Evolutionary conservation across 495 filamentous ascomycete genomes (phyloP).

Genomic region (Pyrenula aspistea): DNA sequence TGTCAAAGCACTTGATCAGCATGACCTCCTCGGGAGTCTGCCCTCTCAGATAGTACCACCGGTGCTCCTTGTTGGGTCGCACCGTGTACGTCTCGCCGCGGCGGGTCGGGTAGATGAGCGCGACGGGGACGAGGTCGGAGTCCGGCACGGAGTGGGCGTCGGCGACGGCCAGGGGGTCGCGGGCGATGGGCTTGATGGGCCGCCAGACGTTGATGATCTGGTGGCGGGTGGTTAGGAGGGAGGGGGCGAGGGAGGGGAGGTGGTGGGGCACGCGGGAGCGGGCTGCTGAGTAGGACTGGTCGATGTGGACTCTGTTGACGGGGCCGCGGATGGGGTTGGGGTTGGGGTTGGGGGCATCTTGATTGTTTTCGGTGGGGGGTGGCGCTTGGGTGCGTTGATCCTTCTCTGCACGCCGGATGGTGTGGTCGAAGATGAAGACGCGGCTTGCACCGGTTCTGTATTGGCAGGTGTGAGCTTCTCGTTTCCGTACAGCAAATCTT

Average conservation of each 20-base stretch:
- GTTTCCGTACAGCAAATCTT: too few species aligned
- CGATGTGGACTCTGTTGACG: conserved; percentile 58
- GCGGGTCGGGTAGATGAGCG: conserved; percentile 37
- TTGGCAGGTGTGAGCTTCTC: background rate
- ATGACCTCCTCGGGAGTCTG: conserved; percentile 49
- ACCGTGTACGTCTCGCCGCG: conserved; percentile 34
- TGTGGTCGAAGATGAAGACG: conserved; percentile 67
- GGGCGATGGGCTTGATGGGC: conserved; percentile 50
- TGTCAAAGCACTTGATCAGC: conserved; percentile 64
- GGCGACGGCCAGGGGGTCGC: conserved; percentile 51
- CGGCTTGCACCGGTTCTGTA: conserved; percentile 37
- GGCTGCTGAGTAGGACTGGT: conserved; percentile 53
- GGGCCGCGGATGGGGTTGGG: conserved; percentile 51
- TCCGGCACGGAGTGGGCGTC: conserved; percentile 36
- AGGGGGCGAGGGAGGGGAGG: conserved; percentile 48
- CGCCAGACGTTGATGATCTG: conserved; percentile 78
- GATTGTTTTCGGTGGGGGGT: conserved; percentile 45
- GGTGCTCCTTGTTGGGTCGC: conserved; percentile 23
- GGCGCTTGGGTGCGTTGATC: conserved; percentile 12
- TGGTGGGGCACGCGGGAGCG: conserved; percentile 45
- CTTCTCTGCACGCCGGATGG: conserved; percentile 44
- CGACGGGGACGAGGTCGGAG: conserved; percentile 29
- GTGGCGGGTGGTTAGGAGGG: conserved; percentile 49
- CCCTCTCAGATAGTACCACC: conserved; percentile 39
- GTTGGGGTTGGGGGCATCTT: conserved; percentile 64